Conservation (phyloP, 371 early-diverging fungal genomes). For the Syncephalastrum racemosum region DNA sequence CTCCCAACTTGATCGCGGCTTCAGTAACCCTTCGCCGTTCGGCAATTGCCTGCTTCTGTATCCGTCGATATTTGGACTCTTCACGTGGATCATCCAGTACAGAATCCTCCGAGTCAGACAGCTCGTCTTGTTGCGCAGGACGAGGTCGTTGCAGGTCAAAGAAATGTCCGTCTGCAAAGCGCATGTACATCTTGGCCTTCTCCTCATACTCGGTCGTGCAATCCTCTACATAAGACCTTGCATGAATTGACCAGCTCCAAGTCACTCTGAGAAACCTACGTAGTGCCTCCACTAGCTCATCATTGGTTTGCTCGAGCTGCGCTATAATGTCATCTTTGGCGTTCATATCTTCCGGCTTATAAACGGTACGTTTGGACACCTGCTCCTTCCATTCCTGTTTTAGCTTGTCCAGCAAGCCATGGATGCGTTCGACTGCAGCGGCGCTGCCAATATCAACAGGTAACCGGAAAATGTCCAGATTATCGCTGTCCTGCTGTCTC, state of each 20-base stretch:
- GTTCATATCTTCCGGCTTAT: slow-evolving; percentile 32
- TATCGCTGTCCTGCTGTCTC: slow-evolving; percentile 6
- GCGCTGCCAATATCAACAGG: slow-evolving; percentile 32
- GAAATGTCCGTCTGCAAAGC: slow-evolving; percentile 40
- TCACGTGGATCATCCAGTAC: slow-evolving; percentile 19
- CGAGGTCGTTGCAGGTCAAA: slow-evolving; percentile 23
- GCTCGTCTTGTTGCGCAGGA: neutral
- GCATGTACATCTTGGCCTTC: slow-evolving; percentile 31
- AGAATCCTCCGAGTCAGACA: slow-evolving; percentile 29
- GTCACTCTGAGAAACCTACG: slow-evolving; percentile 7
- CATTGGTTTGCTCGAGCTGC: slow-evolving; percentile 22
- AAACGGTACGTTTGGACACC: slow-evolving; percentile 19
- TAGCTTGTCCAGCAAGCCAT: slow-evolving; percentile 39
- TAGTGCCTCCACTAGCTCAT: slow-evolving; percentile 26
- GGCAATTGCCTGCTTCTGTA: slow-evolving; percentile 18
- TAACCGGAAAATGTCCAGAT: slow-evolving; percentile 22
- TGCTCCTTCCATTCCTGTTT: slow-evolving; percentile 42
- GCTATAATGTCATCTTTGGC: slow-evolving; percentile 29
- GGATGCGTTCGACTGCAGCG: slow-evolving; percentile 27
- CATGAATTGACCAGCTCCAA: neutral
- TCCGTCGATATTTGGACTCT: slow-evolving; percentile 8
- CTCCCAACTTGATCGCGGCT: slow-evolving; percentile 36
- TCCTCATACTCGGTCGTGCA: slow-evolving; percentile 26
- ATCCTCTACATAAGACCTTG: slow-evolving; percentile 14
- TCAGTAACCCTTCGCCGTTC: slow-evolving; percentile 34